A percentile compares a stretch with the other conserved stretches of the same genome.
These are phyloP conservation scores for Endogone sp. DNA, from an alignment of 192 early-diverging fungal species.

Conservation along the genomic window DNA sequence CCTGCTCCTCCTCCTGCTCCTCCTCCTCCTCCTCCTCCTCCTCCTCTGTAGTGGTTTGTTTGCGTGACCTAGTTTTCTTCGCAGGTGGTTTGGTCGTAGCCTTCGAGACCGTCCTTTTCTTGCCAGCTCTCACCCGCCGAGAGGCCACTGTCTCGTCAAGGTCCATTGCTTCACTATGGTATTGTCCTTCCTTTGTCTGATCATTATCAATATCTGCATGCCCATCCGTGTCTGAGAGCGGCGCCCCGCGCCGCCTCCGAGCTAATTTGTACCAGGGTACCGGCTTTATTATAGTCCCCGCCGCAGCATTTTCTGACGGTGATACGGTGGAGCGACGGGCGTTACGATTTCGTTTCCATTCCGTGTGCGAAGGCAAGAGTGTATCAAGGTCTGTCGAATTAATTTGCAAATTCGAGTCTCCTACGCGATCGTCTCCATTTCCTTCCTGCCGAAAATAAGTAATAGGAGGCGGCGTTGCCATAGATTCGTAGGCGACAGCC, in stretches of 20 bases:
- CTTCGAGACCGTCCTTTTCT: neutral
- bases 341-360: neutral
- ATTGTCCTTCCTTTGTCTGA: neutral
- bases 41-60: neutral
- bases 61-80: neutral
- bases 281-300: too few species aligned
- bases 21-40: slow-evolving; percentile 3
- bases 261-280: neutral
- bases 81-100: neutral
- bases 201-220: too few species aligned
- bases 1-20: neutral
- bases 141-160: neutral
- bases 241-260: neutral
- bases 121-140: neutral
- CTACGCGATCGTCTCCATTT: neutral
- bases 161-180: slow-evolving; percentile 9
- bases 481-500: neutral
- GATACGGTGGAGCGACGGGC: neutral
- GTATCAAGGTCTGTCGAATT: neutral
- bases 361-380: neutral
- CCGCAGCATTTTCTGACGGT: neutral
- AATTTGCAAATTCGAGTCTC: neutral
- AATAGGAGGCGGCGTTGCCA: too few species aligned
- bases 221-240: neutral
- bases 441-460: neutral